Percentiles rank a stretch among this genome's conserved stretches.
Evolutionary conservation across 495 filamentous ascomycete species (phyloP).

Genomic region (Neurospora discreta): DNA sequence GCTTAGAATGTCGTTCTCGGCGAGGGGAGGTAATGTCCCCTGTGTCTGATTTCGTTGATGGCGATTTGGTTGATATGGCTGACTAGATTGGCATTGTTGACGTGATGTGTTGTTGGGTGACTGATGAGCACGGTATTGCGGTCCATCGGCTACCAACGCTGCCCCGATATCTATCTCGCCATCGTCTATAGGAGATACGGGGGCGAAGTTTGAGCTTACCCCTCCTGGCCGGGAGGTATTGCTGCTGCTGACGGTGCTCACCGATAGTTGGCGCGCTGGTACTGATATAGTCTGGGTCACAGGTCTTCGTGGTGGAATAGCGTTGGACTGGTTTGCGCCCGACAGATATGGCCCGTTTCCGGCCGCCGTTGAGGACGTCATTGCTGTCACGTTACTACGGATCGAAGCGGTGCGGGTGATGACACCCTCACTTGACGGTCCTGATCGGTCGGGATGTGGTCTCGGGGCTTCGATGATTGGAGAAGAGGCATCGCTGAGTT

Average conservation of each 20-base stretch:
- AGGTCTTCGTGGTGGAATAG: constrained; percentile 1
- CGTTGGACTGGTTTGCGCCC: constrained; percentile 3
- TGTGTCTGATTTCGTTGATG: constrained; percentile 1
- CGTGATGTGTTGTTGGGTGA: not conserved
- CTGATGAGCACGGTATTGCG: constrained; percentile 6
- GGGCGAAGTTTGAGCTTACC: not conserved
- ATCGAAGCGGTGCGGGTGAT: constrained; percentile 21
- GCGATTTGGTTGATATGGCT: not conserved
- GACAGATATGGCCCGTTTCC: not conserved
- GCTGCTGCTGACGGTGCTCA: not conserved
- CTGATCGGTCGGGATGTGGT: not conserved
- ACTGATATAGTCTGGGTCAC: not conserved
- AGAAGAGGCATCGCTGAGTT: constrained; percentile 7
- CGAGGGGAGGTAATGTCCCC: not conserved
- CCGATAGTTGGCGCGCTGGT: not conserved
- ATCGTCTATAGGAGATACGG: not conserved
- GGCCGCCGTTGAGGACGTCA: not conserved
- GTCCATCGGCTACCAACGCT: constrained; percentile 15
- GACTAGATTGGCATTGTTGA: not conserved
- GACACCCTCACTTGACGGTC: constrained; percentile 22
- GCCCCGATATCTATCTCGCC: not conserved
- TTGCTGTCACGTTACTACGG: constrained; percentile 18
- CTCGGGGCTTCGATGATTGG: not conserved
- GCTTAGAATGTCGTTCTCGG: not conserved
- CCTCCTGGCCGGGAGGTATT: not conserved